Evolutionary conservation across 2,329 filamentous ascomycete genomes (phyloP).

Genomic region (Aspergillus fijiensis): DNA sequence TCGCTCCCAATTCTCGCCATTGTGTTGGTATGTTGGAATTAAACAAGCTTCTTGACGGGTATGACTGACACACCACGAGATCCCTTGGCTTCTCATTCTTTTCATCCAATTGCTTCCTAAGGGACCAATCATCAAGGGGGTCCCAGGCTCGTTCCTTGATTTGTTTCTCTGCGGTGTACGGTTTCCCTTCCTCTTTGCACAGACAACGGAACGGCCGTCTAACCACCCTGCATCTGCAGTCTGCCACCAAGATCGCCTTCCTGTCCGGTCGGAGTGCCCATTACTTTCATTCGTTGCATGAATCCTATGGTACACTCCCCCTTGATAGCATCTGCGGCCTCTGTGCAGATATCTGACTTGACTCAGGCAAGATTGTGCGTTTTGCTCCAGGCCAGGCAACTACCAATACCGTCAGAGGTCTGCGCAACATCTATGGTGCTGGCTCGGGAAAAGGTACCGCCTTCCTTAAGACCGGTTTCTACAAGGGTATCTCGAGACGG

Average conservation of each 20-base stretch:
- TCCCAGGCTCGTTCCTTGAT: conserved; percentile 18
- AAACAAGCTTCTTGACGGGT: not conserved
- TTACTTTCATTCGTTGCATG: conserved; percentile 21
- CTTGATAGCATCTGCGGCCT: not conserved
- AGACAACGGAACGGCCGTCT: not conserved
- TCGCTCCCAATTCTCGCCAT: conserved; percentile 5
- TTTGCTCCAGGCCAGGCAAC: conserved; percentile 27
- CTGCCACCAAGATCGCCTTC: conserved; percentile 23
- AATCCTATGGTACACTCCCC: conserved; percentile 17
- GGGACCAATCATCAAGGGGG: conserved; percentile 19
- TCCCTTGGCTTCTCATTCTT: conserved; percentile 18
- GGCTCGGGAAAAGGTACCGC: conserved; percentile 20
- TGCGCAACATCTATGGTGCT: conserved; percentile 26
- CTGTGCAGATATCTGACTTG: not conserved
- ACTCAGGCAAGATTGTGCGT: conserved; percentile 21
- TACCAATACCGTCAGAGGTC: conserved; percentile 25
- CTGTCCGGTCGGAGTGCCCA: conserved; percentile 22
- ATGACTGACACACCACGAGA: conserved; percentile 2
- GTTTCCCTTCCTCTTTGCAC: not conserved
- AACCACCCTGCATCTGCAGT: conserved; percentile 9
- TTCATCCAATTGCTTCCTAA: conserved; percentile 17
- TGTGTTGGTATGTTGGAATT: conserved; percentile 1
- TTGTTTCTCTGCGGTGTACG: conserved; percentile 22
- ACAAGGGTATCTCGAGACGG: conserved; percentile 24
- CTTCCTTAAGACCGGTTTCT: conserved; percentile 27